A percentile compares a stretch with the other conserved stretches of the same genome.
Evolutionary conservation across 1,284 basidiomycete genomes (phyloP).

Genomic region (Laetiporus sulphureus): DNA sequence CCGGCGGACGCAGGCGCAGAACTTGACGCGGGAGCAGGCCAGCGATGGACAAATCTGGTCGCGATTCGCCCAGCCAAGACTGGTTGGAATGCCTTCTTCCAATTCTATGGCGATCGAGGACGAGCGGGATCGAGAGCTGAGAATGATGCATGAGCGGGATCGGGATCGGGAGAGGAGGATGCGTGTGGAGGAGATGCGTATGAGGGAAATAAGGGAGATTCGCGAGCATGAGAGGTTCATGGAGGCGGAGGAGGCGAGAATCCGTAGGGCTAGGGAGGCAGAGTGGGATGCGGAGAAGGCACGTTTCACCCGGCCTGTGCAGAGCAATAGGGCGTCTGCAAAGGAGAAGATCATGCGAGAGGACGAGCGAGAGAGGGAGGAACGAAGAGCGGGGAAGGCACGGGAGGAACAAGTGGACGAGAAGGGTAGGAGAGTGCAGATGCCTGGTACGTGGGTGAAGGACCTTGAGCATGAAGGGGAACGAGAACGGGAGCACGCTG

Average conservation of each 20-base stretch:
- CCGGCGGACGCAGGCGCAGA: constrained; percentile 1
- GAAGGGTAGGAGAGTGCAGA: constrained; percentile 10
- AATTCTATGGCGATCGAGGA: constrained; percentile 6
- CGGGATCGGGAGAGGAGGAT: neutral
- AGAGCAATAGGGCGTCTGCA: neutral
- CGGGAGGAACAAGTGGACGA: constrained; percentile 14
- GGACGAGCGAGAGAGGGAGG: constrained; percentile 1
- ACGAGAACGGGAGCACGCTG: constrained; percentile 7
- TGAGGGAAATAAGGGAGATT: neutral
- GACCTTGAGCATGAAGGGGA: no score
- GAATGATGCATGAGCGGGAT: constrained; percentile 10
- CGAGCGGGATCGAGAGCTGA: constrained; percentile 11
- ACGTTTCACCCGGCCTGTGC: neutral
- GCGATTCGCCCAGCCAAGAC: constrained; percentile 12
- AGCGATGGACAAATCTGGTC: constrained; percentile 11
- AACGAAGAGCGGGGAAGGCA: constrained; percentile 7
- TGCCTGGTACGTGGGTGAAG: constrained; percentile 13
- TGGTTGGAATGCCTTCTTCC: neutral
- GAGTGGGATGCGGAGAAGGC: neutral
- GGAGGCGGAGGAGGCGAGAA: neutral
- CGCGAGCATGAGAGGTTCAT: neutral
- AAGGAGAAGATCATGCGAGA: neutral
- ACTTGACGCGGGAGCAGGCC: constrained; percentile 4
- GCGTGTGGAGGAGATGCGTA: neutral
- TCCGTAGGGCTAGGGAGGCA: neutral